phyloP scores from a whole-genome alignment of 345 rosid genomes.

The Sisymbrium irio region DNA sequence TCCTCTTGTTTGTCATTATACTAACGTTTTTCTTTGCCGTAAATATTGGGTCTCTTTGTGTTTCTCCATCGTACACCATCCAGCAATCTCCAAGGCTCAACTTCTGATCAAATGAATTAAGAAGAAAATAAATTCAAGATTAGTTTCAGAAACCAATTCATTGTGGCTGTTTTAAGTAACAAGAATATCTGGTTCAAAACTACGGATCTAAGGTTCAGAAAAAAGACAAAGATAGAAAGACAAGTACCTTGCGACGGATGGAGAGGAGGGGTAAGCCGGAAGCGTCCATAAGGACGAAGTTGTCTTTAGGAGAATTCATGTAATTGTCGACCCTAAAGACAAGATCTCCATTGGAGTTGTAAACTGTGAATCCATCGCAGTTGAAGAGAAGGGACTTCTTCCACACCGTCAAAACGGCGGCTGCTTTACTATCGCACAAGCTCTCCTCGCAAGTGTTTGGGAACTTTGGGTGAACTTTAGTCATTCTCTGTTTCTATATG shows the following conservation, averaged over 20 bases:
- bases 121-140: neutral
- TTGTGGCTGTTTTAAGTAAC: neutral
- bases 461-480: constrained; percentile 66
- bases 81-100: constrained; percentile 72
- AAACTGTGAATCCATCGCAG: constrained; percentile 94
- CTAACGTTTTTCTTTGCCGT: constrained; percentile 53
- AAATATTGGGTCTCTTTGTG: constrained; percentile 47
- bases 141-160: neutral
- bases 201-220: neutral
- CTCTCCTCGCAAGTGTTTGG: constrained; percentile 18
- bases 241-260: constrained; percentile 81
- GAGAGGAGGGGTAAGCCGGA: constrained; percentile 86
- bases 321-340: constrained; percentile 87
- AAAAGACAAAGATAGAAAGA: neutral
- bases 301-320: constrained; percentile 49
- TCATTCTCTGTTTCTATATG: constrained; percentile 40
- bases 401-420: constrained; percentile 74
- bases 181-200: neutral
- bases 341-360: constrained; percentile 66
- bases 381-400: constrained; percentile 88
- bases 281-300: constrained; percentile 90
- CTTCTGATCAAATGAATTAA: constrained; percentile 42
- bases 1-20: constrained; percentile 43
- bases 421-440: constrained; percentile 19
- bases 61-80: constrained; percentile 83